These are phyloP conservation scores for Debaryomyces hansenii DNA, from an alignment of 805 yeast species.

Conservation along the genomic window DNA sequence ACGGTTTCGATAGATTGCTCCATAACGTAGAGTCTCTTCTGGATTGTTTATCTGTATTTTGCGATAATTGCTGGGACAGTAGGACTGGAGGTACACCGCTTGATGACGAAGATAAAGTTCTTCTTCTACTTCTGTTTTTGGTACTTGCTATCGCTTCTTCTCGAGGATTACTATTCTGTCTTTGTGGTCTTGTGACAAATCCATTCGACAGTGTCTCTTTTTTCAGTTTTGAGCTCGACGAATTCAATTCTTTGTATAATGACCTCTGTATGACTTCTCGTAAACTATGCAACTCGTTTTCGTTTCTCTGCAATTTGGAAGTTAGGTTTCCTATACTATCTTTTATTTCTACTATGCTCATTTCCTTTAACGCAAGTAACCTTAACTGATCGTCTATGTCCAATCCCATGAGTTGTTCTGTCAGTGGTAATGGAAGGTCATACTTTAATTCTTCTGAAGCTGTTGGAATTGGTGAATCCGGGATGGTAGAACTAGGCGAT, in stretches of 20 bases:
- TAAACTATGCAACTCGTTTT: slow-evolving; percentile 50
- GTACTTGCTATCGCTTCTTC: slow-evolving; percentile 30
- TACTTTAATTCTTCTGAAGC: slow-evolving; percentile 18
- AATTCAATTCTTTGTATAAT: slow-evolving; percentile 39
- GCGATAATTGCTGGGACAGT: background rate
- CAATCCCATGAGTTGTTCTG: slow-evolving; percentile 23
- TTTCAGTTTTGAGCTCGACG: slow-evolving; percentile 7
- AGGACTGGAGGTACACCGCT: background rate
- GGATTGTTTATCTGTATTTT: background rate
- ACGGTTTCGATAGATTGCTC: slow-evolving; percentile 49
- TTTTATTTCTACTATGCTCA: slow-evolving; percentile 63
- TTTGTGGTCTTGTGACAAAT: slow-evolving; percentile 10
- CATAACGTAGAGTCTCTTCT: slow-evolving; percentile 24
- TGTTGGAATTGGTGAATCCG: slow-evolving; percentile 5
- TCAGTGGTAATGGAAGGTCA: slow-evolving; percentile 32
- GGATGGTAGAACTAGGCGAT: slow-evolving; percentile 3
- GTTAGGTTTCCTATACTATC: slow-evolving; percentile 50
- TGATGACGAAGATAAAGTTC: slow-evolving; percentile 10
- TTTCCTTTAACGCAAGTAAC: slow-evolving; percentile 65
- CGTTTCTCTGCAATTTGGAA: slow-evolving; percentile 39
- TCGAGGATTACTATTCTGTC: slow-evolving; percentile 23
- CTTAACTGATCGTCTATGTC: slow-evolving; percentile 58
- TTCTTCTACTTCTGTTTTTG: slow-evolving; percentile 23
- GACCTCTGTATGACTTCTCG: slow-evolving; percentile 49
- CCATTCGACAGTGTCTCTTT: slow-evolving; percentile 1